Evolutionary conservation across 2,329 filamentous ascomycete genomes (phyloP), one percentile per base, ranked within the genome.

Genomic region (Pseudogymnoascus pannorum): DNA sequence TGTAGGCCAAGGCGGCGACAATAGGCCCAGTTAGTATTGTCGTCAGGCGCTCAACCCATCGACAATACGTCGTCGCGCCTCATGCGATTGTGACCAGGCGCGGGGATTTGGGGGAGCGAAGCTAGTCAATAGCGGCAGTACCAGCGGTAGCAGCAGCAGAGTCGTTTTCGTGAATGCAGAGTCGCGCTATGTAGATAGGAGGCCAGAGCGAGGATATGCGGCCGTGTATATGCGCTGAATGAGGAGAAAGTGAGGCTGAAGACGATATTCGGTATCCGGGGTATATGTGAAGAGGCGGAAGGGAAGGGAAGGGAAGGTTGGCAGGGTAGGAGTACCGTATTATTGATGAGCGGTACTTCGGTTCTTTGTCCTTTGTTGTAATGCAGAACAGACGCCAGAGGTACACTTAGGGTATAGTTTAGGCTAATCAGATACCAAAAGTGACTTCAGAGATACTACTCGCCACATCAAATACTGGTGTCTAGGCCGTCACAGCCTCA

Each of bases 171-270:
- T n/a, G n/a, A n/a, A 31, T 54, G 44, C 18, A 9, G n/a, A 18
- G 9, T 14, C 29, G 6, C 2, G 8, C 7, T 48, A 16, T n/a
- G 42, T 48, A 54, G 44, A 6, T 29, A 8, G 8, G n/a, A 31
- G 8, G 5, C 3, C 24, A 18, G 14, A 31, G 24, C 12, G 44
- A 31, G 14, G 18, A 8, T 31, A 29, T 54, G 44, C 24, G 14
- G 44, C n/a, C 8, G 44, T 54, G 44, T 16, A 54, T 48, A 42
- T 48, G 24, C 4, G 44, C 44, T 31, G 24, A 18, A 29, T 18
- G 44, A 54, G 44, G 44, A 54, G 44, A 54, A 54, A 54, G 44
- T 54, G 44, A 54, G 44, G 44, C 44, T 54, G 24, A 54, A 54
- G 44, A 54, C n/a, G 44, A 54, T 31, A 31, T 54, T 54, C 24